Evolutionary conservation across 257 asterid genomes (phyloP), one percentile per base, ranked within the genome.

Genomic region (Rehmannia glutinosa): DNA sequence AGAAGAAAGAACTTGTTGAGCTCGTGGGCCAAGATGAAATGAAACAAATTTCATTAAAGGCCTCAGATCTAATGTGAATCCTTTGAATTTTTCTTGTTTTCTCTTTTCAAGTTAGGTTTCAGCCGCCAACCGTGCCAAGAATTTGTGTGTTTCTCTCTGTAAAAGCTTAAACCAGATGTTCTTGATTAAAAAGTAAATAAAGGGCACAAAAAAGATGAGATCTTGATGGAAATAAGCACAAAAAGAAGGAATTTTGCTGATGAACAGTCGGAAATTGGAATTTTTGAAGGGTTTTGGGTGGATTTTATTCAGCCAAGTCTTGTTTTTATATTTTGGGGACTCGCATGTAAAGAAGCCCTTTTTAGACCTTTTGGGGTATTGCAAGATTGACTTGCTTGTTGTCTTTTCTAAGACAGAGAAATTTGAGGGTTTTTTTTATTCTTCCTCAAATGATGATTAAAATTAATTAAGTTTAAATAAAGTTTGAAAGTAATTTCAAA

Each of bases 11-110:
- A 20, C 52, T 38, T 39, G 32, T 46, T 7, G 32, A 61, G 45
- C 52, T 62, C 61, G 12, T 38, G 32, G 43, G 55, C 42, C 32
- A 3, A 8, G 49, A 45, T 24, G 54, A 21, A 60, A 47, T 17
- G 30, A 71, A 62, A 8, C 51, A 70, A 41, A 64, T 27, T 47
- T 23, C 41, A 27, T 21, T 3, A 59, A 46, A 63, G 25, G 65
- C 66, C 68, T 11, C 72, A 84, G 90, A 84, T 84, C 83, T 77
- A 74, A 65, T 71, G 82, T 74, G 85, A 81, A 80, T 17, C 73
- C 78, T 73, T 64, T 19, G 45, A 23, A 17, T n/a, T 45, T 36
- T 57, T 70, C 73, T 65, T 39, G 45, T 1, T 51, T 8, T 50
- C 49, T 49, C 71, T 73, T 72, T 57, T 60, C 54, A 42, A 59